These are phyloP conservation scores for Fistulifera pelliculosa DNA, from an alignment of 108 stramenopile genomes.

Conservation along the genomic window DNA sequence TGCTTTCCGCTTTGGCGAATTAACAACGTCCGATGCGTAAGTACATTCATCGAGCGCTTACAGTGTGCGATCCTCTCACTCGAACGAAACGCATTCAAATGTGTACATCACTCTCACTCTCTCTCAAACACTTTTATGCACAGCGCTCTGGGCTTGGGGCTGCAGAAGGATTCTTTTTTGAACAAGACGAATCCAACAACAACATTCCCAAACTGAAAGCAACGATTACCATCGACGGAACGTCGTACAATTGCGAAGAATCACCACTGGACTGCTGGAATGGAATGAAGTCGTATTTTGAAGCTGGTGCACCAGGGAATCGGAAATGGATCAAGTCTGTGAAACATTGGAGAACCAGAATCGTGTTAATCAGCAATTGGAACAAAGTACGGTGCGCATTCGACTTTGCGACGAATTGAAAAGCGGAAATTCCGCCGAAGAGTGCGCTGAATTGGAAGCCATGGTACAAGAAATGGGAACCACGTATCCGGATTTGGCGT, in stretches of 20 bases:
- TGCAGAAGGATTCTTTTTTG: constrained; percentile 17
- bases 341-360: constrained; percentile 8
- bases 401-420: constrained; percentile 16
- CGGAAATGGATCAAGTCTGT: constrained; percentile 23
- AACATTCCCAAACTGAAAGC: constrained; percentile 7
- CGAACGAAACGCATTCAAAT: too few relatives aligned
- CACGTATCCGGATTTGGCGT: constrained; percentile 3
- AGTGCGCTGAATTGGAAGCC: too few relatives aligned
- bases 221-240: constrained; percentile 12
- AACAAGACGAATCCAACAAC: constrained; percentile 8
- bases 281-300: constrained; percentile 22
- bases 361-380: constrained; percentile 6
- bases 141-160: constrained; percentile 14
- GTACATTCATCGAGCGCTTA: neutral
- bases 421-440: neutral
- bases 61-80: too few relatives aligned
- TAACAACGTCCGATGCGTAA: constrained; percentile 2
- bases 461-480: too few relatives aligned
- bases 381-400: constrained; percentile 13
- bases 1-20: constrained; percentile 11
- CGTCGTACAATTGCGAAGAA: constrained; percentile 10
- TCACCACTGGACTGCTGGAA: constrained; percentile 18
- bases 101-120: too few relatives aligned
- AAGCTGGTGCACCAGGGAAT: constrained; percentile 9
- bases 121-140: too few relatives aligned